phyloP scores from a whole-genome alignment of 768 basidiomycete species.

The Boletales sp. region DNA sequence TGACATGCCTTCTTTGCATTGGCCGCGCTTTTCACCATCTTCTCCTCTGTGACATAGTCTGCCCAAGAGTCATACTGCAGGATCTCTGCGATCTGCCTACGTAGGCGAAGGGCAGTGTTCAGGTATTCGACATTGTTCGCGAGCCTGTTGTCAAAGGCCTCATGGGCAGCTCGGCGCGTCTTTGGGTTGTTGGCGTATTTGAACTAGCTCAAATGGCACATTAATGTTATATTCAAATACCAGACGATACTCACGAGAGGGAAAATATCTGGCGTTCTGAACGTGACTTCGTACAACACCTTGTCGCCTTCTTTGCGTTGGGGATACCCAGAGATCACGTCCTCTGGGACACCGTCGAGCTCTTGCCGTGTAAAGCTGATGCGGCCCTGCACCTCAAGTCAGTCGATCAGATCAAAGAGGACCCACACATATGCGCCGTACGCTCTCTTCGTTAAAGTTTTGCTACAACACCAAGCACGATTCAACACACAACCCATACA shows the following conservation, averaged over 20 bases:
- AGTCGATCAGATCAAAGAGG: not conserved
- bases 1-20: slow-evolving; percentile 52
- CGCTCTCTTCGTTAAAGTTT: slow-evolving; percentile 90
- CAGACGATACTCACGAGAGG: slow-evolving; percentile 51
- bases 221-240: not conserved
- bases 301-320: slow-evolving; percentile 57
- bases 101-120: slow-evolving; percentile 62
- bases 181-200: slow-evolving; percentile 72
- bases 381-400: slow-evolving; percentile 41
- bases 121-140: slow-evolving; percentile 69
- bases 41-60: slow-evolving; percentile 78
- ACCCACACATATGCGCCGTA: slow-evolving; percentile 24
- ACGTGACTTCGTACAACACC: slow-evolving; percentile 69
- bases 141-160: slow-evolving; percentile 68
- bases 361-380: slow-evolving; percentile 69
- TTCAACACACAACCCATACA: not conserved
- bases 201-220: slow-evolving; percentile 45
- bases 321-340: slow-evolving; percentile 74
- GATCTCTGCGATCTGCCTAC: slow-evolving; percentile 63
- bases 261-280: slow-evolving; percentile 80
- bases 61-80: slow-evolving; percentile 80
- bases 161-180: slow-evolving; percentile 63
- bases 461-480: slow-evolving; percentile 42
- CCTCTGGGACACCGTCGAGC: slow-evolving; percentile 76
- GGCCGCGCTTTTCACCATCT: slow-evolving; percentile 76